Evolutionary conservation across 306 rosid genomes (phyloP).

Genomic region (Crotalaria pallida): DNA sequence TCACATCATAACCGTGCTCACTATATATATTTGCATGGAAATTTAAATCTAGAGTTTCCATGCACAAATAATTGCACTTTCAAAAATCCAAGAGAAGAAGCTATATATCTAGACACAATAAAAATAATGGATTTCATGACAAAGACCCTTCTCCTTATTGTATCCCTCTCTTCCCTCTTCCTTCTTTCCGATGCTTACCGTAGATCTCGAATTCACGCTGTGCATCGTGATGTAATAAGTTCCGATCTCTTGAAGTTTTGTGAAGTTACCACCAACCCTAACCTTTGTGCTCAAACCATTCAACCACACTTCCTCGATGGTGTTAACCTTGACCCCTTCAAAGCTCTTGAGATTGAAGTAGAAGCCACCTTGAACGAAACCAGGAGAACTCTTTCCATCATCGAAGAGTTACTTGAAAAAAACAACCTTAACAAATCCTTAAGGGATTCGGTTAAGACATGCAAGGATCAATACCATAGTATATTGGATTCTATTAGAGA

Average conservation of each 20-base stretch:
- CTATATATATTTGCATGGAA: background rate
- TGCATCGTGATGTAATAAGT: background rate
- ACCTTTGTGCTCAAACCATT: slow-evolving; percentile 12
- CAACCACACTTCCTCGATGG: background rate
- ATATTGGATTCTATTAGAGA: slow-evolving; percentile 19
- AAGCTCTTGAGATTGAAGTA: background rate
- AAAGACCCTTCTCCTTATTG: background rate
- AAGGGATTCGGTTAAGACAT: background rate
- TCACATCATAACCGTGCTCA: background rate
- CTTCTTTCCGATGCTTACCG: background rate
- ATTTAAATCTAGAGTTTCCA: background rate
- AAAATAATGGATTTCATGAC: slow-evolving; percentile 14
- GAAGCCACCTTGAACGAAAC: background rate
- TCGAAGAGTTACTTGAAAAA: background rate
- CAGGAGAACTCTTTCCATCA: background rate
- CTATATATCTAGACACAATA: background rate
- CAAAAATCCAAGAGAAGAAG: background rate
- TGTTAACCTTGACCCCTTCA: background rate
- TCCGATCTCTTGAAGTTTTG: background rate
- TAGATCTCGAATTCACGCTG: slow-evolving; percentile 6
- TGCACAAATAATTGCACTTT: background rate
- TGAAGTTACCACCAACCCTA: background rate
- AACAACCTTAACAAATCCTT: fast-evolving
- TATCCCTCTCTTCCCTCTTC: background rate
- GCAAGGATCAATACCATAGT: slow-evolving; percentile 1